Percentiles rank a stretch among this genome's conserved stretches.
phyloP scores from a whole-genome alignment of 768 basidiomycete species.

The Rhodotorula kratochvilovae region DNA sequence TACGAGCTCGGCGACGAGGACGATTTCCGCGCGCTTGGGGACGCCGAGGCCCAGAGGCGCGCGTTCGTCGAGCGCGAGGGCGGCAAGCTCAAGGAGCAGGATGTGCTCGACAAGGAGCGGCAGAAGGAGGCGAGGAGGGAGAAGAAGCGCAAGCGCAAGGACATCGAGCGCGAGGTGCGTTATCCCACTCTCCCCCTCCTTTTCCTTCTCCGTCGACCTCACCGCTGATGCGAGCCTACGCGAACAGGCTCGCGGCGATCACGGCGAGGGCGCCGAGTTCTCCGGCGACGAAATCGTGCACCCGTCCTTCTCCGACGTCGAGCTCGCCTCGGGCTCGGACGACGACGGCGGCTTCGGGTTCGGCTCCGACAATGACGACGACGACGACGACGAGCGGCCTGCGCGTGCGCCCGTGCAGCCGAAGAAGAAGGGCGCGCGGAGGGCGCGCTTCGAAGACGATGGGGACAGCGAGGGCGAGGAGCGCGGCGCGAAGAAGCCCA shows the following conservation, averaged over 20 bases:
- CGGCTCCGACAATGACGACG: slow-evolving; percentile 59
- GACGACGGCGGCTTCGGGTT: slow-evolving; percentile 53
- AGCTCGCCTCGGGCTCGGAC: slow-evolving; percentile 52
- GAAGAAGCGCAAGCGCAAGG: slow-evolving; percentile 87
- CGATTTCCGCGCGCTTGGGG: slow-evolving; percentile 59
- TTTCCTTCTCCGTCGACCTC: not conserved
- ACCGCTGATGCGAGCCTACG: not conserved
- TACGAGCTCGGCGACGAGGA: slow-evolving; percentile 77
- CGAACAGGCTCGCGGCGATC: slow-evolving; percentile 31
- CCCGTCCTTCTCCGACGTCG: slow-evolving; percentile 26
- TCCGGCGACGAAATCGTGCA: slow-evolving; percentile 43
- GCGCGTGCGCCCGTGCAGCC: slow-evolving; percentile 6
- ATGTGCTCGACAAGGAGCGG: slow-evolving; percentile 71
- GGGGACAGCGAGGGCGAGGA: slow-evolving; percentile 1
- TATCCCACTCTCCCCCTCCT: slow-evolving; percentile 34
- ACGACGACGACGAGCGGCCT: slow-evolving; percentile 1
- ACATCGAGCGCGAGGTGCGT: slow-evolving; percentile 56
- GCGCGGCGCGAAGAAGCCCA: not conserved
- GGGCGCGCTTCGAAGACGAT: slow-evolving; percentile 1
- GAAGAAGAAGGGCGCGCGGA: not conserved
- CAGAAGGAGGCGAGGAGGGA: slow-evolving; percentile 83
- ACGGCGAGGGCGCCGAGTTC: slow-evolving; percentile 44
- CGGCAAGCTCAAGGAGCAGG: slow-evolving; percentile 64
- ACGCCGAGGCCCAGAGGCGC: slow-evolving; percentile 62
- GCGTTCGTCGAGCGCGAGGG: slow-evolving; percentile 70